Evolutionary conservation across 768 basidiomycete genomes (phyloP).

Genomic region (Neoboletus magnificus): DNA sequence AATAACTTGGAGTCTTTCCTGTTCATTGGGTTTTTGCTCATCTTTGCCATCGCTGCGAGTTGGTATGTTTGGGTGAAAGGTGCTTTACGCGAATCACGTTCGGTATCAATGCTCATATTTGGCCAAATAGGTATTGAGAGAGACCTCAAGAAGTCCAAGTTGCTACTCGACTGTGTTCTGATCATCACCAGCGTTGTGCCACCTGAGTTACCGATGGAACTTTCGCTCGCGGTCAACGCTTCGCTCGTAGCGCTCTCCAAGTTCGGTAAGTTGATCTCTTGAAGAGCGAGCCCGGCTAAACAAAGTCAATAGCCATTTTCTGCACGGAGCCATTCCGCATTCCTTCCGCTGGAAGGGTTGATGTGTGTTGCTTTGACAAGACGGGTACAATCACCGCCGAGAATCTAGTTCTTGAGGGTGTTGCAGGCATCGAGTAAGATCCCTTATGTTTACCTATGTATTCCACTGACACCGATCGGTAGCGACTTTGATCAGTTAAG

Average conservation of each 20-base stretch:
- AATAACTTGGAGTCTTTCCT: slow-evolving; percentile 95
- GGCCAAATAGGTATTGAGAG: slow-evolving; percentile 72
- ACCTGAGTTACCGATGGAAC: slow-evolving; percentile 97
- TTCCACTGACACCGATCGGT: slow-evolving; percentile 2
- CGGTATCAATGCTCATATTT: slow-evolving; percentile 2
- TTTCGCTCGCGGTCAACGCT: slow-evolving; percentile 93
- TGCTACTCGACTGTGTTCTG: slow-evolving; percentile 91
- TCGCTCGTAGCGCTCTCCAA: slow-evolving; percentile 92
- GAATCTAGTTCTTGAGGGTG: slow-evolving; percentile 89
- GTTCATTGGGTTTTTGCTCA: slow-evolving; percentile 96
- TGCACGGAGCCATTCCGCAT: slow-evolving; percentile 99
- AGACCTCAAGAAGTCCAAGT: slow-evolving; percentile 90
- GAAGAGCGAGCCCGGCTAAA: neutral
- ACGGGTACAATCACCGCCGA: slow-evolving; percentile 98
- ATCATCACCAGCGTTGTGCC: slow-evolving; percentile 98
- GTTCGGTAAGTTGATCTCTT: slow-evolving; percentile 55
- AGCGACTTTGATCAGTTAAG: slow-evolving; percentile 60
- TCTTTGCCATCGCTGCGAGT: slow-evolving; percentile 96
- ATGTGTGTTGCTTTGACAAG: slow-evolving; percentile 99
- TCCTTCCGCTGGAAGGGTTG: slow-evolving; percentile 91
- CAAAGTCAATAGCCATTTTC: slow-evolving; percentile 74
- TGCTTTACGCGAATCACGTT: slow-evolving; percentile 28
- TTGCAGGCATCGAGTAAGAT: slow-evolving; percentile 85
- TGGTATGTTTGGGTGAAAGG: slow-evolving; percentile 99
- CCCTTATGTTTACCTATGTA: neutral